Evolutionary conservation across 106 monocot genomes (phyloP).

Genomic region (Dioscorea zingiberensis): DNA sequence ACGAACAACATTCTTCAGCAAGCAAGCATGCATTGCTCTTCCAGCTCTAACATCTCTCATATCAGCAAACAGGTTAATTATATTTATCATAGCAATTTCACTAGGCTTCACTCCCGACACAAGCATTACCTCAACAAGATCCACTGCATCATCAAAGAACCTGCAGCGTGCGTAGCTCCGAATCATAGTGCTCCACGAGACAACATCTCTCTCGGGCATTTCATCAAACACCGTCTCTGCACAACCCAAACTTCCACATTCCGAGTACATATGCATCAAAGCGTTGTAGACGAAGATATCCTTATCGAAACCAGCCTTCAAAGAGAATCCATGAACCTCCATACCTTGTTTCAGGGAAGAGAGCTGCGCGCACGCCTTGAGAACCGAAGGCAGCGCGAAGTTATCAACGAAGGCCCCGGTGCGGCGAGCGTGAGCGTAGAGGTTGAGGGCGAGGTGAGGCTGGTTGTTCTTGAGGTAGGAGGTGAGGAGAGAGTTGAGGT

Average conservation of each 20-base stretch:
- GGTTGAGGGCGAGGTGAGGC: constrained; percentile 19
- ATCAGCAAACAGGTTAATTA: constrained; percentile 45
- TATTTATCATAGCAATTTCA: constrained; percentile 34
- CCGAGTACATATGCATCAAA: constrained; percentile 54
- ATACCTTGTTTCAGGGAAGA: constrained; percentile 1
- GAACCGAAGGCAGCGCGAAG: constrained; percentile 44
- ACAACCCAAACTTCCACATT: constrained; percentile 22
- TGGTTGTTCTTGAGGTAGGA: constrained; percentile 29
- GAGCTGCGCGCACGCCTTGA: constrained; percentile 51
- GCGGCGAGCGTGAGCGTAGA: constrained; percentile 25
- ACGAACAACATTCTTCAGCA: constrained; percentile 17
- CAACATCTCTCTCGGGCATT: constrained; percentile 58
- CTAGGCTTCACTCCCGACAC: constrained; percentile 19
- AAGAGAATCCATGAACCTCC: constrained; percentile 37
- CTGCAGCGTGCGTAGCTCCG: constrained; percentile 10
- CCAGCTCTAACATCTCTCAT: constrained; percentile 18
- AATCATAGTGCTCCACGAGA: constrained; percentile 68
- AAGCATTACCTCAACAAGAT: constrained; percentile 35
- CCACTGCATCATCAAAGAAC: constrained; percentile 11
- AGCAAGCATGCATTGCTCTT: constrained; percentile 27
- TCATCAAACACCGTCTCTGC: constrained; percentile 34
- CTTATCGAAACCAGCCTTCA: constrained; percentile 31
- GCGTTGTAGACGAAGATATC: constrained; percentile 59
- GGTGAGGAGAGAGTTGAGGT: constrained; percentile 46
- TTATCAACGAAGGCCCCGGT: constrained; percentile 14